Conservation (phyloP, 176 grass and related monocot genomes). For the Triticum timopheevii region DNA sequence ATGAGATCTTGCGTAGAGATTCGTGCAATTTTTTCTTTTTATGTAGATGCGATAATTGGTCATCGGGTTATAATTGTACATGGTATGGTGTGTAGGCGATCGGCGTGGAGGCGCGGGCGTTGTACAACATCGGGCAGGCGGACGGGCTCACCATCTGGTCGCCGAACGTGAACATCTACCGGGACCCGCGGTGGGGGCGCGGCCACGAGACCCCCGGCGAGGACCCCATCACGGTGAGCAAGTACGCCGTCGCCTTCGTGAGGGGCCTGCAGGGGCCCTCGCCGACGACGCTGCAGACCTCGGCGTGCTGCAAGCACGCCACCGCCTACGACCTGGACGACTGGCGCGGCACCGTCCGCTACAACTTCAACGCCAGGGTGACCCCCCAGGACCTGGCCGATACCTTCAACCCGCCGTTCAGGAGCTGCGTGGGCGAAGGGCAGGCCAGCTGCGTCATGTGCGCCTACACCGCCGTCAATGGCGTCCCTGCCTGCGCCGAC, state of each 20-base stretch:
- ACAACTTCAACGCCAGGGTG: constrained; percentile 46
- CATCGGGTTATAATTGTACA: no score
- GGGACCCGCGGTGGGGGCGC: constrained; percentile 79
- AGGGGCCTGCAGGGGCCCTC: constrained; percentile 57
- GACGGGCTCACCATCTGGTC: constrained; percentile 79
- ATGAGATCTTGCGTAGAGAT: no score
- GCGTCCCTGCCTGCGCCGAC: constrained; percentile 62
- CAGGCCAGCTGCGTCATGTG: constrained; percentile 75
- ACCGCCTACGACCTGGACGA: constrained; percentile 80
- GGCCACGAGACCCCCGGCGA: constrained; percentile 86
- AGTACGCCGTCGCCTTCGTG: constrained; percentile 62
- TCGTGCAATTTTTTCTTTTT: no score
- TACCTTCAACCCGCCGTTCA: constrained; percentile 76
- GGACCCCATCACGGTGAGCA: constrained; percentile 45
- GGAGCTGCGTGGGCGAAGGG: constrained; percentile 64
- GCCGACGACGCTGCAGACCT: constrained; percentile 39
- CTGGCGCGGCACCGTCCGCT: constrained; percentile 52
- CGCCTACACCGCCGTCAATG: constrained; percentile 69
- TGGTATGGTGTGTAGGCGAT: neutral
- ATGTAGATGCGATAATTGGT: no score
- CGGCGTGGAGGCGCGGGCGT: constrained; percentile 21
- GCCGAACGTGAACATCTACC: constrained; percentile 74
- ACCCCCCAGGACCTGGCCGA: constrained; percentile 69
- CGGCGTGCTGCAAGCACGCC: constrained; percentile 91
- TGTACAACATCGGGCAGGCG: constrained; percentile 63